Evolutionary conservation across 352 stramenopile genomes (phyloP).

Genomic region (Aphanomyces euteiches): DNA sequence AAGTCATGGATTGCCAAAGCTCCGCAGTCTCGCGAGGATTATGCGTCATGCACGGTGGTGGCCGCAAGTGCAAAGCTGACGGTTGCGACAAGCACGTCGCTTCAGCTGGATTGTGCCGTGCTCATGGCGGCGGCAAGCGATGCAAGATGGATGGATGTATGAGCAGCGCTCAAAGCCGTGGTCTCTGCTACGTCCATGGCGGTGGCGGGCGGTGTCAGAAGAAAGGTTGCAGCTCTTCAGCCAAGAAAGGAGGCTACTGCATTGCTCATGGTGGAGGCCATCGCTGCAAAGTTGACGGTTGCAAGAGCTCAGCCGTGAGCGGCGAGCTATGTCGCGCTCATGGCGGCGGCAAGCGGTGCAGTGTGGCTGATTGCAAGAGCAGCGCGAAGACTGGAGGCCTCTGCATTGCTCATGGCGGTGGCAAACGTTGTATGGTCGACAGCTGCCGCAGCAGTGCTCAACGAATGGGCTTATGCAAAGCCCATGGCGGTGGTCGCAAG

Average conservation of each 20-base stretch:
- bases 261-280: conserved; percentile 82
- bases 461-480: conserved; percentile 78
- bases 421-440: conserved; percentile 72
- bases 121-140: conserved; percentile 65
- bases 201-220: conserved; percentile 74
- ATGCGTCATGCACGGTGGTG: conserved; percentile 64
- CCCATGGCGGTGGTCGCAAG: conserved; percentile 75
- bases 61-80: conserved; percentile 61
- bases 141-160: conserved; percentile 73
- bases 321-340: conserved; percentile 78
- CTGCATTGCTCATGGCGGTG: conserved; percentile 78
- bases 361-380: conserved; percentile 62
- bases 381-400: conserved; percentile 80
- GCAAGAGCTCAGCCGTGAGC: conserved; percentile 75
- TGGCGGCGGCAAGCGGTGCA: conserved; percentile 71
- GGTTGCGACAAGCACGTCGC: conserved; percentile 76
- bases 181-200: conserved; percentile 80
- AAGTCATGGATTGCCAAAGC: conserved; percentile 40
- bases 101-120: conserved; percentile 72
- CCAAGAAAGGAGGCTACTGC: conserved; percentile 82
- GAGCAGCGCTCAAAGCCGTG: conserved; percentile 78
- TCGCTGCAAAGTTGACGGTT: conserved; percentile 63
- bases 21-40: conserved; percentile 56
- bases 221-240: conserved; percentile 63
- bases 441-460: conserved; percentile 73